Evolutionary conservation across 108 stramenopile genomes (phyloP).

Genomic region (Cyclostephanos invisitatus): DNA sequence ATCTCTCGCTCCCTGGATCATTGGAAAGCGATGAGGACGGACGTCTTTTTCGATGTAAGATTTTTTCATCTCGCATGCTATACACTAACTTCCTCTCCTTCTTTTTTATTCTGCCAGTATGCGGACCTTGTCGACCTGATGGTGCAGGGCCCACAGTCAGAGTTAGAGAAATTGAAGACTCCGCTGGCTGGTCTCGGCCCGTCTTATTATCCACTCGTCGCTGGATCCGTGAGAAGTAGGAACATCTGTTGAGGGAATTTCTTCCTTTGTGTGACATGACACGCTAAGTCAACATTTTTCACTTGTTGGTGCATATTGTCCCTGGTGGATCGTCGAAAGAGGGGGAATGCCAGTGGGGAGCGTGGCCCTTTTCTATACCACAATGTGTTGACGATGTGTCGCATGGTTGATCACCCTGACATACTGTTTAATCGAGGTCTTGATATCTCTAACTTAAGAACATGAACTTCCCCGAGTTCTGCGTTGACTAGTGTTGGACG

Average conservation of each 20-base stretch:
- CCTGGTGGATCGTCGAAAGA: too few species aligned
- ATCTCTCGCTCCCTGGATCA: not conserved
- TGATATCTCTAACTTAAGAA: too few species aligned
- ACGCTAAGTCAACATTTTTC: too few species aligned
- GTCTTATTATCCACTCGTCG: conserved; percentile 15
- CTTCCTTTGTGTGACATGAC: too few species aligned
- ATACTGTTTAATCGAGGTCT: too few species aligned
- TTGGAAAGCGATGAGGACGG: not conserved
- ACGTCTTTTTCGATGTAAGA: not conserved
- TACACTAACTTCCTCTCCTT: not conserved
- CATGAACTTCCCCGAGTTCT: too few species aligned
- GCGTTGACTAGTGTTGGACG: too few species aligned
- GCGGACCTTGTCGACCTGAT: conserved; percentile 20
- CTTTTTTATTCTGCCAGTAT: not conserved
- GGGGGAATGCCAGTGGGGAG: too few species aligned
- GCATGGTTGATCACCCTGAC: too few species aligned
- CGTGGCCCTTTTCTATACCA: too few species aligned
- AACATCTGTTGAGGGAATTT: conserved; percentile 23
- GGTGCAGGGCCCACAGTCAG: conserved; percentile 23
- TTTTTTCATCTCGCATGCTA: not conserved
- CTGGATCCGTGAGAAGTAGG: conserved; percentile 23
- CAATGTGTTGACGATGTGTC: too few species aligned
- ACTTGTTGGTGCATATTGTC: too few species aligned
- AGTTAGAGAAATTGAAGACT: conserved; percentile 36
- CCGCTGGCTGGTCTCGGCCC: conserved; percentile 28